These are phyloP conservation scores for Metschnikowia baotianmanensis DNA, from an alignment of 805 yeast species.

Conservation along the genomic window DNA sequence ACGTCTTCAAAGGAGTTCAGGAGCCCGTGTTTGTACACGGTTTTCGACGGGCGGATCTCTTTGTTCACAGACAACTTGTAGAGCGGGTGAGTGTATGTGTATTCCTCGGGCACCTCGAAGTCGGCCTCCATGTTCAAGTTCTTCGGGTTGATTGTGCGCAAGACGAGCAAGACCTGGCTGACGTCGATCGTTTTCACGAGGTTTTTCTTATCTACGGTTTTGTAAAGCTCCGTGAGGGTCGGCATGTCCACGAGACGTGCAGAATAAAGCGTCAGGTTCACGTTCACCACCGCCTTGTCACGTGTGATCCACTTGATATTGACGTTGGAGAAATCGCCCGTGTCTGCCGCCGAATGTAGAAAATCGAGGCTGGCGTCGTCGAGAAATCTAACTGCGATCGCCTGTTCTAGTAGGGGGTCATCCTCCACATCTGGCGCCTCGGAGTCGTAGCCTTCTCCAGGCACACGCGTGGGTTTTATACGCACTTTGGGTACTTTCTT, in stretches of 20 bases:
- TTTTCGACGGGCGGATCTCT: conserved; percentile 47
- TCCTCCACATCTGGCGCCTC: conserved; percentile 96
- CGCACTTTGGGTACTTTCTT: conserved; percentile 44
- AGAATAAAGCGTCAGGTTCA: conserved; percentile 68
- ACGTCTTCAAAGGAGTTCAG: conserved; percentile 77
- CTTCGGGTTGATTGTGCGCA: conserved; percentile 47
- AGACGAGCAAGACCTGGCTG: conserved; percentile 78
- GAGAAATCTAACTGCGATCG: conserved; percentile 73
- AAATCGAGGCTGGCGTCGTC: conserved; percentile 68
- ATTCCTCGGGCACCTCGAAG: conserved; percentile 40
- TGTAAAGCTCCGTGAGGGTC: conserved; percentile 80
- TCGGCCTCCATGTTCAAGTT: conserved; percentile 45
- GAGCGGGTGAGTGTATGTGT: conserved; percentile 37
- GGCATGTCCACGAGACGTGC: conserved; percentile 90
- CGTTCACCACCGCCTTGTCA: conserved; percentile 70
- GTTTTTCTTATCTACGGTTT: conserved; percentile 85
- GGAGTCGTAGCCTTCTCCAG: conserved; percentile 95
- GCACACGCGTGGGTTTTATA: conserved; percentile 62
- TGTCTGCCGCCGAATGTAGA: conserved; percentile 71
- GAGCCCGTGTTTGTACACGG: conserved; percentile 70
- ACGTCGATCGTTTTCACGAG: conserved; percentile 84
- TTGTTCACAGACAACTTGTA: conserved; percentile 31
- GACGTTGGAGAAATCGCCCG: conserved; percentile 70
- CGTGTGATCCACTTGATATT: conserved; percentile 81
- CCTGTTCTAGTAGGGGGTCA: conserved; percentile 89